phyloP scores from a whole-genome alignment of 805 yeast species.

The Metschnikowia proteae region DNA sequence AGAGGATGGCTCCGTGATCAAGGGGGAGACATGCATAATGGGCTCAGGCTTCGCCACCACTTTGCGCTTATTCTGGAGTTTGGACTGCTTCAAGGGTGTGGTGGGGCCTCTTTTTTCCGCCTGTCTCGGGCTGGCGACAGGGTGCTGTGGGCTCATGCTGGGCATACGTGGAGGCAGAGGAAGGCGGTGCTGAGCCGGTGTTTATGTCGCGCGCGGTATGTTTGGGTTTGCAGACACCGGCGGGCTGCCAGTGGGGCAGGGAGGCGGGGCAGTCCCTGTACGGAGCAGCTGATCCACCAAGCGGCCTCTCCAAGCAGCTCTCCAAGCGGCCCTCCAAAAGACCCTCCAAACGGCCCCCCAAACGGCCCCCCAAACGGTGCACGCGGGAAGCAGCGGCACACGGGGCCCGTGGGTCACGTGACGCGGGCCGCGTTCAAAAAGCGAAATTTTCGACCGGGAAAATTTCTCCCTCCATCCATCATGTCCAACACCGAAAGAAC shows the following conservation, averaged over 20 bases:
- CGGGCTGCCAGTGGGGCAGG: no score
- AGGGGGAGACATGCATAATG: not conserved
- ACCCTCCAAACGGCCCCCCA: no score
- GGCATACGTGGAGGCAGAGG: no score
- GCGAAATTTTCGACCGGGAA: not conserved
- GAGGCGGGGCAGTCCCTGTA: no score
- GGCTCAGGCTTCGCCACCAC: slow-evolving; percentile 10
- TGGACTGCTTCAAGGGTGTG: slow-evolving; percentile 33
- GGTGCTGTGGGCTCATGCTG: not conserved
- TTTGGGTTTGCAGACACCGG: not conserved
- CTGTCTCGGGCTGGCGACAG: slow-evolving; percentile 11
- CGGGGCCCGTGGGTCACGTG: not conserved
- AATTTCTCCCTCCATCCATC: slow-evolving; percentile 17
- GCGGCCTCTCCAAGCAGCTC: no score
- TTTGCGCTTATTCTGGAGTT: slow-evolving; percentile 21
- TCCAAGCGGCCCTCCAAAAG: no score
- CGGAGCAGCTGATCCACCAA: no score
- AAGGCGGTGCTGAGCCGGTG: not conserved
- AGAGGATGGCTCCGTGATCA: slow-evolving; percentile 4
- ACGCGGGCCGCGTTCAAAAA: not conserved
- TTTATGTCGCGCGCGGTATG: not conserved
- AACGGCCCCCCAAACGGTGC: not conserved
- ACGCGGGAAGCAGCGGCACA: not conserved
- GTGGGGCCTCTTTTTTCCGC: slow-evolving; percentile 31
- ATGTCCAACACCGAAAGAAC: slow-evolving; percentile 76